These are phyloP conservation scores for Fagopyrum esculentum DNA, from an alignment of 148 eudicot genomes.

Conservation along the genomic window DNA sequence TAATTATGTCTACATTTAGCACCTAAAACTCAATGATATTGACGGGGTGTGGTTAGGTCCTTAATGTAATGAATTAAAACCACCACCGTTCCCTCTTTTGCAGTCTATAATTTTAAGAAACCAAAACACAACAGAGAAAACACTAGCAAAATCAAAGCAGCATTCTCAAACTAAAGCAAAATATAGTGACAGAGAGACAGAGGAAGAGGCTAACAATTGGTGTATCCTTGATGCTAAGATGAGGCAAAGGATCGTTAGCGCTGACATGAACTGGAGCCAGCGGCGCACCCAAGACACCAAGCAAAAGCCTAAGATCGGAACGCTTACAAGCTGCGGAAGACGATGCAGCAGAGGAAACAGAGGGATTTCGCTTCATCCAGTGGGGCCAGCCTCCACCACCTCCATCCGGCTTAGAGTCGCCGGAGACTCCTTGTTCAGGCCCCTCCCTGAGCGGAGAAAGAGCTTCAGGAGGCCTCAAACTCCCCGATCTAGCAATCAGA, in stretches of 20 bases:
- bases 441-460: constrained; percentile 73
- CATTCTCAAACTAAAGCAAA: not conserved
- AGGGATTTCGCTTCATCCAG: constrained; percentile 40
- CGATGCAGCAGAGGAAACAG: constrained; percentile 22
- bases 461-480: constrained; percentile 44
- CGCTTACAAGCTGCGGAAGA: constrained; percentile 30
- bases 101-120: not conserved
- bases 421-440: constrained; percentile 55
- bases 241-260: constrained; percentile 57
- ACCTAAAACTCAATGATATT: not conserved
- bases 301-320: constrained; percentile 81
- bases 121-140: not conserved
- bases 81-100: not conserved
- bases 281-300: constrained; percentile 93
- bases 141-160: constrained; percentile 9
- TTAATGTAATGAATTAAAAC: not conserved
- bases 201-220: constrained; percentile 64
- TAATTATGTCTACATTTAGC: not conserved
- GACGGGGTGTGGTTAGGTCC: not conserved
- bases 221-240: constrained; percentile 75
- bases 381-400: constrained; percentile 31
- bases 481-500: constrained; percentile 39
- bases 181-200: constrained; percentile 13
- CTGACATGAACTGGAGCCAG: constrained; percentile 85
- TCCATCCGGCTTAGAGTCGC: constrained; percentile 41